Evolutionary conservation across 2,329 filamentous ascomycete genomes (phyloP), one percentile per base, ranked within the genome.

Genomic region (Neurospora crassa): DNA sequence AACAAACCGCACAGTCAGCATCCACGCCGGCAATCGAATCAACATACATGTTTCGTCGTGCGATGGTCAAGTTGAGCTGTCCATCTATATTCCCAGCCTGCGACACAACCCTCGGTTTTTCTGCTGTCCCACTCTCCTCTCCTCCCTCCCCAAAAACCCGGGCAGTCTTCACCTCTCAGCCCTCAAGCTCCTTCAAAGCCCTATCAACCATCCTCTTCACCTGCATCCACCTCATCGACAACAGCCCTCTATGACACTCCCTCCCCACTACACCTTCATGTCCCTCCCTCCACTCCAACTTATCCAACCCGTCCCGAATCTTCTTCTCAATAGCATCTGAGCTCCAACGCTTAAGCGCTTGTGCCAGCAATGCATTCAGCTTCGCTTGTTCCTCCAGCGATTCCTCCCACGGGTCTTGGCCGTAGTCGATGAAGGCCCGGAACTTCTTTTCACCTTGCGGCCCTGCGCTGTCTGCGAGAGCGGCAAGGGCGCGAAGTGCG

Each of bases 341-440:
- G 40, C 79, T 78, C 70, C 82, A 83, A 72, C 80, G 79, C 8
- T 72, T 73, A 70, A 87, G 70, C 3, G 86, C 73, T 34, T 77
- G 76, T 0, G 78, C 69, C 29, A 88, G 74, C 68, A 83, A 34
- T 14, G 72, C 37, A 72, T 85, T 78, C 2, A 84, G 83, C 40
- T 76, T 76, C 8, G 41, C 74, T 74, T 84, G 81, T 70, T 84
- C 77, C 73, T 82, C 81, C 4, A 83, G 84, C 70, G 85, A 85
- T 69, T 85, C 84, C 68, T 74, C 72, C 18, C 74, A 75, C 3
- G 83, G 84, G 69, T 84, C 85, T 69, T 84, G 83, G 5, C 79
- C 75, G 2, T 81, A 82, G 45, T 82, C 81, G 0, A 87, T 82
- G 59, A 88, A 84, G 43, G 81, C 76, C 69, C 79, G 77, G 85